phyloP scores from a whole-genome alignment of 2,329 filamentous ascomycete species.

The Aspergillus novofumigatus region DNA sequence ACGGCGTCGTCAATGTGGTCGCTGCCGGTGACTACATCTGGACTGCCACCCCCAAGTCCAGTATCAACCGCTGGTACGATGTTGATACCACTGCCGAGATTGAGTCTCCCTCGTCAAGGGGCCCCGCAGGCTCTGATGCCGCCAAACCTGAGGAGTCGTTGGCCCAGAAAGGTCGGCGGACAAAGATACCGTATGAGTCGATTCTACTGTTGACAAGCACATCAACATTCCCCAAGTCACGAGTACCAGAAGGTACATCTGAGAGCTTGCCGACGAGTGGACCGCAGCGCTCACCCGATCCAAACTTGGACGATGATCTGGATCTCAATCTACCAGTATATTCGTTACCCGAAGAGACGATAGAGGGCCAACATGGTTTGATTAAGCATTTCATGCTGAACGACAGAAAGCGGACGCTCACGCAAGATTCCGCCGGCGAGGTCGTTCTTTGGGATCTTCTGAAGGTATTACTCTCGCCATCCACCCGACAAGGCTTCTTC shows the following conservation, averaged over 20 bases:
- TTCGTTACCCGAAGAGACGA: slow-evolving; percentile 69
- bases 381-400: slow-evolving; percentile 92
- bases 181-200: slow-evolving; percentile 70
- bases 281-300: slow-evolving; percentile 55
- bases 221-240: slow-evolving; percentile 63
- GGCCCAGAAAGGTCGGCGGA: slow-evolving; percentile 26
- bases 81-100: slow-evolving; percentile 74
- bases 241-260: slow-evolving; percentile 55
- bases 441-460: slow-evolving; percentile 93
- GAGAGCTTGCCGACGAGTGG: slow-evolving; percentile 46
- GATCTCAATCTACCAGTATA: slow-evolving; percentile 60
- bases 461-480: slow-evolving; percentile 60
- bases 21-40: slow-evolving; percentile 72
- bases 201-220: slow-evolving; percentile 81
- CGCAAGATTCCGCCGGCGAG: slow-evolving; percentile 90
- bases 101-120: slow-evolving; percentile 42
- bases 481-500: slow-evolving; percentile 5
- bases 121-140: slow-evolving; percentile 41
- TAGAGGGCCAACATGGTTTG: slow-evolving; percentile 91
- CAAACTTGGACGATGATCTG: slow-evolving; percentile 47
- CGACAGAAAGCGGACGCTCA: slow-evolving; percentile 82
- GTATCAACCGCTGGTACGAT: slow-evolving; percentile 87
- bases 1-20: slow-evolving; percentile 58
- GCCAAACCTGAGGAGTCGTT: slow-evolving; percentile 9
- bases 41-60: slow-evolving; percentile 86